Conservation (phyloP, 768 basidiomycete genomes). For the Botryobasidium botryosum region DNA sequence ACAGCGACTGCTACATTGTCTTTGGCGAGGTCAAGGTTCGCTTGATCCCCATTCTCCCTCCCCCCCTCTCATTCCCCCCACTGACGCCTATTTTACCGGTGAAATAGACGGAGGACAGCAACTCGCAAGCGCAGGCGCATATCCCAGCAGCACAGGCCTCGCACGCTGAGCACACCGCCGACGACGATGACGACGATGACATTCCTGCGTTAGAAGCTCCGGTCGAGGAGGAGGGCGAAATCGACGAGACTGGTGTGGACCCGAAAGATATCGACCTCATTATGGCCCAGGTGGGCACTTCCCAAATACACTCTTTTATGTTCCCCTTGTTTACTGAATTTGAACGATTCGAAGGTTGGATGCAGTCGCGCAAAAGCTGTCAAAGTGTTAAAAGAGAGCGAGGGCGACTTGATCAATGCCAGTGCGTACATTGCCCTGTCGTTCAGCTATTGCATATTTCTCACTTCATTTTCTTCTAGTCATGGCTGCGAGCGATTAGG, state of each 20-base stretch:
- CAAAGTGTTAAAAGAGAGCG: constrained; percentile 74
- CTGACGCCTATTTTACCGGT: not conserved
- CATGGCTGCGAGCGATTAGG: constrained; percentile 79
- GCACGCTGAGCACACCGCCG: constrained; percentile 21
- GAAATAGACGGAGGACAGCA: constrained; percentile 70
- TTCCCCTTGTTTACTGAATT: not conserved
- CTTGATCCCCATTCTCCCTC: not conserved
- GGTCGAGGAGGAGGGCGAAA: constrained; percentile 55
- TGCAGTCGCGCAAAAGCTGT: constrained; percentile 89
- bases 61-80: not conserved
- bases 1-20: constrained; percentile 97
- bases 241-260: constrained; percentile 80
- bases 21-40: constrained; percentile 90
- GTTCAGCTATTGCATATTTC: constrained; percentile 1
- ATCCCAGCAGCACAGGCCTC: constrained; percentile 56
- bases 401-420: constrained; percentile 91
- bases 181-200: constrained; percentile 51
- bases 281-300: constrained; percentile 35
- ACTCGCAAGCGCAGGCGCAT: constrained; percentile 55
- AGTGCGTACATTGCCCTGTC: constrained; percentile 40
- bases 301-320: not conserved
- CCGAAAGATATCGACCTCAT: constrained; percentile 92
- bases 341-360: constrained; percentile 38
- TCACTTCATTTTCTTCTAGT: constrained; percentile 29
- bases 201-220: constrained; percentile 69